phyloP scores from a whole-genome alignment of 805 yeast genomes.

The Metschnikowia hibisci region DNA sequence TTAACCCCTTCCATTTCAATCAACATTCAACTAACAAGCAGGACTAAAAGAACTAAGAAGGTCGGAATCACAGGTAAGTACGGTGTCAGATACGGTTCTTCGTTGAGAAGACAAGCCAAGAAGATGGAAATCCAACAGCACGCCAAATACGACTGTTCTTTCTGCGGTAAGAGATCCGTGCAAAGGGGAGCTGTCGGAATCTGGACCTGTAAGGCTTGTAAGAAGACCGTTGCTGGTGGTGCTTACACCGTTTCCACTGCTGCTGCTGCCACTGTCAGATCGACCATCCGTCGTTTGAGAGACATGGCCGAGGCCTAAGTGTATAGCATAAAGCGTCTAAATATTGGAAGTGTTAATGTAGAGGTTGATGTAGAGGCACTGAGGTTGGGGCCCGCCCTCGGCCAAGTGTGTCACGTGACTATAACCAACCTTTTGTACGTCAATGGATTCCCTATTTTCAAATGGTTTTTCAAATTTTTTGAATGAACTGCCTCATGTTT shows the following conservation, averaged over 20 bases:
- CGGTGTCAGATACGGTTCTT: slow-evolving; percentile 99
- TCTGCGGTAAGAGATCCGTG: slow-evolving; percentile 99
- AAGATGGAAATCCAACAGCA: slow-evolving; percentile 99
- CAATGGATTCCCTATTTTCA: too few relatives aligned
- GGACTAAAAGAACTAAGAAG: slow-evolving; percentile 99
- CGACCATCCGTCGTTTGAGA: slow-evolving; percentile 99
- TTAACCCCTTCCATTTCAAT: not conserved
- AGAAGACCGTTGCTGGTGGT: slow-evolving; percentile 99
- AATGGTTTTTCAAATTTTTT: too few relatives aligned
- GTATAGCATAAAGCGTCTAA: not conserved
- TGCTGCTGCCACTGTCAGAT: slow-evolving; percentile 99
- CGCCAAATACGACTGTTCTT: slow-evolving; percentile 97
- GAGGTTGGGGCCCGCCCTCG: too few relatives aligned
- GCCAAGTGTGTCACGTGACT: too few relatives aligned
- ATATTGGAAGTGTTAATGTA: not conserved
- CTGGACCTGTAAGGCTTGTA: slow-evolving; percentile 96
- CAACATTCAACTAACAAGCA: slow-evolving; percentile 41
- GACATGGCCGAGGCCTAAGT: slow-evolving; percentile 98
- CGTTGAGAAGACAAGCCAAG: slow-evolving; percentile 99
- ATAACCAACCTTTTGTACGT: too few relatives aligned
- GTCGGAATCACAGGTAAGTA: slow-evolving; percentile 99
- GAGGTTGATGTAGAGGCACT: too few relatives aligned
- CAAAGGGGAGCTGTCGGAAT: slow-evolving; percentile 98
- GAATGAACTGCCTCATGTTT: too few relatives aligned
- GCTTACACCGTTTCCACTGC: slow-evolving; percentile 99